phyloP scores from a whole-genome alignment of 768 basidiomycete genomes.

The Kwoniella bestiolae region DNA sequence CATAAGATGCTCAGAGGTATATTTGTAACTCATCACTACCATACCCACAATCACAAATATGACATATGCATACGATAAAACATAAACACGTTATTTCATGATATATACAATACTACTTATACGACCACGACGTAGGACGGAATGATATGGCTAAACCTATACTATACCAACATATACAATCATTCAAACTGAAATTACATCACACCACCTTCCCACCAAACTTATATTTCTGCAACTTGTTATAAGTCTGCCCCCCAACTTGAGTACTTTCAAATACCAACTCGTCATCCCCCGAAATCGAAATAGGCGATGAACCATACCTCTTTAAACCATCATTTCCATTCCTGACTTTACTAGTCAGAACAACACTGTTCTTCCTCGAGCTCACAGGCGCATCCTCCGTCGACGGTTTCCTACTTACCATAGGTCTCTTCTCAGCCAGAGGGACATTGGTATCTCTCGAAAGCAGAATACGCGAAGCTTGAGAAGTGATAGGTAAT shows the following conservation, averaged over 20 bases:
- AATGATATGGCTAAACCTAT: no score
- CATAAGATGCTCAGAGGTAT: no score
- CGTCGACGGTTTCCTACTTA: not conserved
- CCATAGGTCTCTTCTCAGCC: no score
- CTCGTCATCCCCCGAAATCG: not conserved
- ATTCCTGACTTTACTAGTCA: not conserved
- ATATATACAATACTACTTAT: no score
- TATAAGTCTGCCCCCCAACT: conserved; percentile 8
- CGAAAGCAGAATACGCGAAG: not conserved
- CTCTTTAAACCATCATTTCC: not conserved
- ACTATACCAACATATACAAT: no score
- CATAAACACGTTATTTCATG: no score
- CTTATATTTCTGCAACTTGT: conserved; percentile 19
- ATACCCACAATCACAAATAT: no score
- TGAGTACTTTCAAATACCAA: conserved; percentile 4
- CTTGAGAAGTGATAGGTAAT: conserved; percentile 8
- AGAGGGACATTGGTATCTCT: conserved; percentile 13
- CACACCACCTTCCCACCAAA: conserved; percentile 16
- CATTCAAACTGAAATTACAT: no score
- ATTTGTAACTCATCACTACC: no score
- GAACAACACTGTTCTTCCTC: not conserved
- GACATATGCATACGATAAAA: no score
- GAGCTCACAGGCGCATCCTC: not conserved
- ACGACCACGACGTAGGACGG: no score
- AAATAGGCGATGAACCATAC: conserved; percentile 11